phyloP scores from a whole-genome alignment of 352 stramenopile genomes.

The Pythium dissotocum region DNA sequence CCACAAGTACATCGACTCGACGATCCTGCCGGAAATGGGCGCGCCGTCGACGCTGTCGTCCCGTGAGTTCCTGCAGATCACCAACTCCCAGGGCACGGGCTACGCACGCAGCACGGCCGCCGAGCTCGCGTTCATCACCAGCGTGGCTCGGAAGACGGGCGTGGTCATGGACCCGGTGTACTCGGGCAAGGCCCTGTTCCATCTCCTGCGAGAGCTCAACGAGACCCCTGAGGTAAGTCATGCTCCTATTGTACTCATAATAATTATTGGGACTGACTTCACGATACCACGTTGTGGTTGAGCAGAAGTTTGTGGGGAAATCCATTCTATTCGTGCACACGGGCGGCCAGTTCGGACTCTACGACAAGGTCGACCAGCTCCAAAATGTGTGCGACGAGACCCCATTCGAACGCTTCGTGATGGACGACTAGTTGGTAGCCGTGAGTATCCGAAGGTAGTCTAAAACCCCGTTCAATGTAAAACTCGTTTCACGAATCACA shows the following conservation, averaged over 20 bases:
- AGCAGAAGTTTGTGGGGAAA: conserved; percentile 78
- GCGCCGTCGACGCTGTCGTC: conserved; percentile 48
- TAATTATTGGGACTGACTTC: not conserved
- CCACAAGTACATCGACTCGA: conserved; percentile 73
- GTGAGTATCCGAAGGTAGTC: not conserved
- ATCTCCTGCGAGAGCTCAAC: conserved; percentile 80
- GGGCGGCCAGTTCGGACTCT: conserved; percentile 89
- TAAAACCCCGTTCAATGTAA: not conserved
- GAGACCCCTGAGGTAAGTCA: conserved; percentile 49
- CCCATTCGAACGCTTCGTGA: conserved; percentile 58
- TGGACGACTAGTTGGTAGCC: conserved; percentile 34
- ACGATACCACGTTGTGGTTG: not conserved
- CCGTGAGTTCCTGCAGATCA: conserved; percentile 76
- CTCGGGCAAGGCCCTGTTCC: conserved; percentile 84
- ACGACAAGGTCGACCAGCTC: conserved; percentile 88
- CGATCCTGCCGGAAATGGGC: conserved; percentile 76
- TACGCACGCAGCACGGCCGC: conserved; percentile 79
- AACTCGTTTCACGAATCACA: conserved; percentile 8
- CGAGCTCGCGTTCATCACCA: conserved; percentile 78
- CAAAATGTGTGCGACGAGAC: conserved; percentile 47
- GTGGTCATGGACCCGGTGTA: conserved; percentile 88
- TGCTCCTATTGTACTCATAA: not conserved
- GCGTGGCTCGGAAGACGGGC: conserved; percentile 68
- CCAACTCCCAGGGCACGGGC: conserved; percentile 73
- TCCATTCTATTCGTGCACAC: conserved; percentile 92